Conservation (phyloP, 441 rosid species). For the Geranium incanum region DNA sequence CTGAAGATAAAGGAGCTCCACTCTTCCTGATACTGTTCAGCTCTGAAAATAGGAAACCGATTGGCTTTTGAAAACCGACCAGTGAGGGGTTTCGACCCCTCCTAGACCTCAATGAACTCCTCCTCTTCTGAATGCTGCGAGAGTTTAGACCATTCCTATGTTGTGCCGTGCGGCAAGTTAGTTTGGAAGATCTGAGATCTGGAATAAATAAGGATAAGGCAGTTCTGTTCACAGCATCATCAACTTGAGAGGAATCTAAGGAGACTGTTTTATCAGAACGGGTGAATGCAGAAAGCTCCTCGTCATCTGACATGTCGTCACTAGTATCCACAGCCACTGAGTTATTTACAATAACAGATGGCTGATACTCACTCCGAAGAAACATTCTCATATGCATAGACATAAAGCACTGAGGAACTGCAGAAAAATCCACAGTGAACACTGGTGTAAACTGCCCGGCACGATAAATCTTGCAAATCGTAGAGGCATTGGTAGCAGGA, state of each 20-base stretch:
- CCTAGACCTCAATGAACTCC: conserved; percentile 63
- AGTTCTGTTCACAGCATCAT: conserved; percentile 25
- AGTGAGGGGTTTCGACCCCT: conserved; percentile 52
- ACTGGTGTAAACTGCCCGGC: conserved; percentile 34
- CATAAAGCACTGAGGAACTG: conserved; percentile 57
- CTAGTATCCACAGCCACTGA: conserved; percentile 20
- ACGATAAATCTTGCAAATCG: conserved; percentile 64
- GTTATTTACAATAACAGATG: conserved; percentile 37
- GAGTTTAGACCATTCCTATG: conserved; percentile 45
- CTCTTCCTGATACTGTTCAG: conserved; percentile 45
- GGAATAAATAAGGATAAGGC: conserved; percentile 29
- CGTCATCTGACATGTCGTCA: conserved; percentile 23
- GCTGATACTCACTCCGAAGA: conserved; percentile 26
- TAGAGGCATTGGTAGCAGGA: conserved; percentile 30
- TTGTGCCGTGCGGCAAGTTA: conserved; percentile 39
- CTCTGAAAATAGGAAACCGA: conserved; percentile 49
- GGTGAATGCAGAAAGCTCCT: conserved; percentile 14
- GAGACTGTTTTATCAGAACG: conserved; percentile 9
- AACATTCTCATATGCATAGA: conserved; percentile 39
- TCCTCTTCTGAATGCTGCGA: conserved; percentile 61
- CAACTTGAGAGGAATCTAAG: conserved; percentile 20
- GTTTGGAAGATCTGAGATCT: conserved; percentile 43
- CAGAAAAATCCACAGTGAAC: conserved; percentile 65
- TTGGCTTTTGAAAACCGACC: conserved; percentile 37
- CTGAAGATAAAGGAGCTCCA: conserved; percentile 41